Evolutionary conservation across 345 rosid genomes (phyloP).

Genomic region (Bruguiera parviflora): DNA sequence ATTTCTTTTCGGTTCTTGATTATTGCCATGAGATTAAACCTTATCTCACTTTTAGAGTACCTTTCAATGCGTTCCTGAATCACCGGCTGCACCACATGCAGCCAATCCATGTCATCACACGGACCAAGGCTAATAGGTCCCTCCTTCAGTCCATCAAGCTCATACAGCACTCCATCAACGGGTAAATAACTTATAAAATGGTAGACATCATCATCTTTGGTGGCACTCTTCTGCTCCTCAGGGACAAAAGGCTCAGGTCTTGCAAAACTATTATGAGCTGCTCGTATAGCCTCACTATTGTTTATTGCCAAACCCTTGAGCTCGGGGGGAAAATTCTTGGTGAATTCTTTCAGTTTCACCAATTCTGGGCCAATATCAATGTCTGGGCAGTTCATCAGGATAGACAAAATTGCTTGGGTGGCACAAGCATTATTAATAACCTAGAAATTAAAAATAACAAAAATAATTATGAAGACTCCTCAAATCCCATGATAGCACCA

Average conservation of each 20-base stretch:
- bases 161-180: slow-evolving; percentile 84
- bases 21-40: slow-evolving; percentile 94
- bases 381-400: slow-evolving; percentile 82
- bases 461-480: neutral
- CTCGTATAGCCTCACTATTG: slow-evolving; percentile 85
- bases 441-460: slow-evolving; percentile 24
- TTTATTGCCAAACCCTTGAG: slow-evolving; percentile 95
- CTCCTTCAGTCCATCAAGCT: slow-evolving; percentile 94
- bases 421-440: slow-evolving; percentile 99
- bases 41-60: slow-evolving; percentile 87
- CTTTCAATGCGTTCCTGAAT: slow-evolving; percentile 91
- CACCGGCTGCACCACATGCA: slow-evolving; percentile 87
- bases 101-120: slow-evolving; percentile 72
- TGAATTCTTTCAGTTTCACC: slow-evolving; percentile 74
- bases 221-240: slow-evolving; percentile 81
- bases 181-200: slow-evolving; percentile 95
- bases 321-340: slow-evolving; percentile 87
- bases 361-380: slow-evolving; percentile 89
- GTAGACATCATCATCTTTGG: slow-evolving; percentile 95
- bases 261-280: slow-evolving; percentile 96
- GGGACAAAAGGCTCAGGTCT: slow-evolving; percentile 95
- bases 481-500: neutral
- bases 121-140: slow-evolving; percentile 96
- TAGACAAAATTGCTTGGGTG: slow-evolving; percentile 91
- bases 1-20: slow-evolving; percentile 85